Evolutionary conservation across 2,329 filamentous ascomycete genomes (phyloP).

Genomic region (Monosporascus sp.): DNA sequence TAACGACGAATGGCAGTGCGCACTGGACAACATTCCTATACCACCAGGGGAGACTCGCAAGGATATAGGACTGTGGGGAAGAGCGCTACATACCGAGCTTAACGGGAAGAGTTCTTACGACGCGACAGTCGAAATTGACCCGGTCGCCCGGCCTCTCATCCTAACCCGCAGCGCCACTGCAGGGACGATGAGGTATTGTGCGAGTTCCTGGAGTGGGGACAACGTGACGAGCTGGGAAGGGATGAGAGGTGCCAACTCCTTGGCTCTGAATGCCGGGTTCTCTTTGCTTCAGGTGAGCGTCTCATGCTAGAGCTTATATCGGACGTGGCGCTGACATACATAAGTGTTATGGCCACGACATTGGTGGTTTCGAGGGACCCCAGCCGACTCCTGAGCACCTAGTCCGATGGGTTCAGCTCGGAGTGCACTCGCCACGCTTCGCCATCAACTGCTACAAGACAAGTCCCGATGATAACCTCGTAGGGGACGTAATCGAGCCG

Average conservation of each 20-base stretch:
- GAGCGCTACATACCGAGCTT: conserved; percentile 63
- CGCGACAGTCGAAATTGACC: conserved; percentile 53
- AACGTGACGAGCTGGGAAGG: conserved; percentile 69
- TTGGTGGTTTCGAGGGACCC: conserved; percentile 70
- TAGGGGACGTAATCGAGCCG: conserved; percentile 70
- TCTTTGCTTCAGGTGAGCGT: conserved; percentile 54
- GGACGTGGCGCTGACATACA: background rate
- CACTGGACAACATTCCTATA: conserved; percentile 41
- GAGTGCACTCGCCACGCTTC: conserved; percentile 64
- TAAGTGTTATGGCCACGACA: conserved; percentile 65
- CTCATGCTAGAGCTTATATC: background rate
- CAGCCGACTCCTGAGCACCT: conserved; percentile 67
- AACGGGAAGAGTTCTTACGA: conserved; percentile 68
- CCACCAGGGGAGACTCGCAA: conserved; percentile 35
- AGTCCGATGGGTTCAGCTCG: conserved; percentile 68
- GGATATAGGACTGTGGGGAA: conserved; percentile 63
- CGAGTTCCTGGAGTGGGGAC: conserved; percentile 70
- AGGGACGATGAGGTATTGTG: conserved; percentile 64
- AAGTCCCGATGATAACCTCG: conserved; percentile 54
- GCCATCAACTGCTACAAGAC: conserved; percentile 79
- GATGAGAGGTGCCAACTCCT: conserved; percentile 66
- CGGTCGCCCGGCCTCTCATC: conserved; percentile 59
- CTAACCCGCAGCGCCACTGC: conserved; percentile 66
- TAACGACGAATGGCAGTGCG: conserved; percentile 60
- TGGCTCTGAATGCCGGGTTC: conserved; percentile 63